Base-by-base conservation (phyloP, 345 rosid species). In the Physaria fendleri region DNA sequence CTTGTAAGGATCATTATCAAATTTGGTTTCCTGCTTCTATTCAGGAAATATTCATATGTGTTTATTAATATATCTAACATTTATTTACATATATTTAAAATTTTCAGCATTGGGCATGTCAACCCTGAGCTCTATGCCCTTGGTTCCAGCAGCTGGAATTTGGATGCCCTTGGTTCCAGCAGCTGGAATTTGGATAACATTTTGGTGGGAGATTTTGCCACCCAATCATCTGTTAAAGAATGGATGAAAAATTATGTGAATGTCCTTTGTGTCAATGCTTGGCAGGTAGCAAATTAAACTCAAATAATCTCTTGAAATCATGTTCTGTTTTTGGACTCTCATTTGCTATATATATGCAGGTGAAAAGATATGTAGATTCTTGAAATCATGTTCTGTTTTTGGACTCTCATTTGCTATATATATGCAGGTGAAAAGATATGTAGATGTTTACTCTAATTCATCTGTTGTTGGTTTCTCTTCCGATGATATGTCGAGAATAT, bases 401-500 rank as follows among this genome's bases (percentile, higher is more conserved):
- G 13, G 15, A 23, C 42, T 28, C 62, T 46, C 49, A 61, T 22
- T 29, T 50, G 17, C 29, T 20, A 21, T 35, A 32, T 46, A 67
- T 65, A 27, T 76, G 68, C 59, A 88, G 98, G 97, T 89, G 62
- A 86, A 93, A 76, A 82, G 91, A 76, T 93, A 89, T 70, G 76
- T 93, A 46, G 95, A 92, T 64, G 77, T 83, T 43, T 92, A 88
- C 76, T 86, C 91, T 27, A 81, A 85, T 47, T 86, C 90, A 65
- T 92, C 98, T 0, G 75, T 88, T 78, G 83, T 92, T 78, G 99
- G 99, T 51, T 92, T 92, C 79, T 92, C 95, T 43, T 75, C 78
- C 3, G 97, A 89, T 70, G 99, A 92, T 73, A 44, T 81, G 68
- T 62, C 62, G 17, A 77, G 64, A 56, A 56, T 89, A 75, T 81